Base-by-base conservation (phyloP, 768 basidiomycete species). In the Lentinula detonsa region DNA sequence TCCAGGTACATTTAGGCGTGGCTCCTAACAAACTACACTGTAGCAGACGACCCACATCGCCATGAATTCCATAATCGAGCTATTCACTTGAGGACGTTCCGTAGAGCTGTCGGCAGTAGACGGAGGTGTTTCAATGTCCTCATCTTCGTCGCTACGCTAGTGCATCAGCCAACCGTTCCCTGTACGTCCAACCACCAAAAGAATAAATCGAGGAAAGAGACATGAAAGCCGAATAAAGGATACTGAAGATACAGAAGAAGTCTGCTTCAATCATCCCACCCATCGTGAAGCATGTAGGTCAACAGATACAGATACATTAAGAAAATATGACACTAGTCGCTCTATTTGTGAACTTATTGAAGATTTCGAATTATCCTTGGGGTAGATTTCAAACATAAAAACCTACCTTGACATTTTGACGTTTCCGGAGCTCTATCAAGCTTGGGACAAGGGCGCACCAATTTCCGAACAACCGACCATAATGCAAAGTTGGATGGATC, bases 181-280 rank as follows among this genome's bases (percentile, higher is more conserved):
- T 80, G 78, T 11, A 81, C 72, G 62, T 94, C 90, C 40, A 94
- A 78, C 75, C 86, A 85, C 87, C 89, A 87, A 69, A 91, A 90
- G 71, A 89, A 80, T 7, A 81, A 76, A 95, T 90, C 37, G 90
- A 89, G 7, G 84, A 74, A 11, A 94, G 74, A 60, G 86, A 92
- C 35, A 95, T 82, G 61, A 88, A 73, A 0, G 88, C 80, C 3
- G 94, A 82, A 64, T 90, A 90, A 0, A 88, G 52, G 46, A 92
- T 76, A 1, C 87, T 86, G 66, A 85, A 74, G 37, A 90, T 65
- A 68, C 91, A 97, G 71, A 83, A 95, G 5, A 90, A 74, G 66
- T 93, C 87, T 10, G 95, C 93, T 69, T 98, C 93, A 45, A 96
- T 72, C 95, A 98, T 98, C 0, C 82, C 90, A 4, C 96, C 96